A percentile compares a stretch with the other conserved stretches of the same genome.
Evolutionary conservation across 169 alveolate genomes (phyloP).

Genomic region (Plasmodium relictum): DNA sequence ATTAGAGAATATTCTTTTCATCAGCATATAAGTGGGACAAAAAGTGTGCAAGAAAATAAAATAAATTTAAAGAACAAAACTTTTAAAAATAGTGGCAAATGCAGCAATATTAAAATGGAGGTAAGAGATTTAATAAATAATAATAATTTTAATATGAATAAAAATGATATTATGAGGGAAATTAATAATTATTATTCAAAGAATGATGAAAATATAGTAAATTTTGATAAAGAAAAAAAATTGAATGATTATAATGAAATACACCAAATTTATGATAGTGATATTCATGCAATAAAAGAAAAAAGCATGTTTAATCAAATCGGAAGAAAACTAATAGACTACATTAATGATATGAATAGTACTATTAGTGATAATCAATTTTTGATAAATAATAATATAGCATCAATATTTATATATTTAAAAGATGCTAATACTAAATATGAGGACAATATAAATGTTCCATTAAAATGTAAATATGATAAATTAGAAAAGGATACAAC

Average conservation of each 20-base stretch:
- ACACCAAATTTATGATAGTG: background rate
- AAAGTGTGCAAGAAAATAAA: background rate
- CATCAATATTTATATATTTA: slow-evolving; percentile 11
- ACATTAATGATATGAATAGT: slow-evolving; percentile 42
- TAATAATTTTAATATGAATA: background rate
- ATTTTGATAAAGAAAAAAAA: slow-evolving; percentile 24
- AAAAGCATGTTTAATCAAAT: slow-evolving; percentile 15
- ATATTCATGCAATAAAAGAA: background rate
- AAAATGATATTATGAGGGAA: slow-evolving; percentile 1
- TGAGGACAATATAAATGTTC: background rate
- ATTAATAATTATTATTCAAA: background rate
- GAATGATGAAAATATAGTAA: background rate
- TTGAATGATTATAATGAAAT: slow-evolving; percentile 15
- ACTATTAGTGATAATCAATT: slow-evolving; percentile 24
- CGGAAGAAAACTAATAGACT: slow-evolving; percentile 22
- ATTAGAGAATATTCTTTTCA: background rate
- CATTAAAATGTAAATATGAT: background rate
- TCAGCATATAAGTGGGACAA: background rate
- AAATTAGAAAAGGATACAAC: background rate
- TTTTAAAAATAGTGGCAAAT: background rate
- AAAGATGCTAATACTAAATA: slow-evolving; percentile 1
- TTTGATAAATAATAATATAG: slow-evolving; percentile 38
- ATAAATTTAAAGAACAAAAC: background rate
- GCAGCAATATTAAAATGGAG: background rate
- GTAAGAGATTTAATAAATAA: background rate